These are phyloP conservation scores for Sarcodon sp. DNA, from an alignment of 768 basidiomycete genomes.

Conservation along the genomic window DNA sequence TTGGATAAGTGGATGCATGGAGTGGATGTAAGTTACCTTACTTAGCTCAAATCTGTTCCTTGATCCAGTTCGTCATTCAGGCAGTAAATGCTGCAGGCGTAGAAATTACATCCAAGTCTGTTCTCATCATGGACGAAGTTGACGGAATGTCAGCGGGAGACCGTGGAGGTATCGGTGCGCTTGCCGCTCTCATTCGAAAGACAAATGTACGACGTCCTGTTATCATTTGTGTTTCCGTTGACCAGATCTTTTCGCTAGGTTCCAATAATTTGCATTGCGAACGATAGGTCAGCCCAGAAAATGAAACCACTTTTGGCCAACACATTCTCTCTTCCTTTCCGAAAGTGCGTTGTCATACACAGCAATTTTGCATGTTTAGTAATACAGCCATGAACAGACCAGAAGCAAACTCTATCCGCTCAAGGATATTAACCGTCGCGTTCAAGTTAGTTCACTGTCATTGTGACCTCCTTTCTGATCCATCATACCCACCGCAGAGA, in stretches of 20 bases:
- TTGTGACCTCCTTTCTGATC: not conserved
- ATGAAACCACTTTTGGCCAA: conserved; percentile 73
- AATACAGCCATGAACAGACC: conserved; percentile 37
- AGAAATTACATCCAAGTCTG: conserved; percentile 63
- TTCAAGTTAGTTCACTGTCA: conserved; percentile 55
- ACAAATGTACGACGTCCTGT: conserved; percentile 43
- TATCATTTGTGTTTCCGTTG: not conserved
- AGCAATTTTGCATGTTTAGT: not conserved
- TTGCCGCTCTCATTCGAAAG: conserved; percentile 88
- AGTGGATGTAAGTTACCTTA: conserved; percentile 23
- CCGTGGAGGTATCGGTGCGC: conserved; percentile 88
- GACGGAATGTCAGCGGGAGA: conserved; percentile 99
- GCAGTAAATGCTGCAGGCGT: conserved; percentile 59
- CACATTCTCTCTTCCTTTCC: conserved; percentile 67
- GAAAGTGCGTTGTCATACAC: conserved; percentile 35
- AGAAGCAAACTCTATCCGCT: conserved; percentile 61
- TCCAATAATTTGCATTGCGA: conserved; percentile 96
- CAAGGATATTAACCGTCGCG: conserved; percentile 75
- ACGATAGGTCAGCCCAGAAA: conserved; percentile 79
- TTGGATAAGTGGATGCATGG: conserved; percentile 78
- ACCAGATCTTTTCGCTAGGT: conserved; percentile 33
- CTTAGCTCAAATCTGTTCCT: not conserved
- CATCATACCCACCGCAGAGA: conserved; percentile 41
- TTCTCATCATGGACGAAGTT: conserved; percentile 98
- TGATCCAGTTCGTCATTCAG: conserved; percentile 15